Evolutionary conservation across 805 yeast genomes (phyloP), one percentile per base, ranked within the genome.

Genomic region (Wickerhamomyces chaumierensis): DNA sequence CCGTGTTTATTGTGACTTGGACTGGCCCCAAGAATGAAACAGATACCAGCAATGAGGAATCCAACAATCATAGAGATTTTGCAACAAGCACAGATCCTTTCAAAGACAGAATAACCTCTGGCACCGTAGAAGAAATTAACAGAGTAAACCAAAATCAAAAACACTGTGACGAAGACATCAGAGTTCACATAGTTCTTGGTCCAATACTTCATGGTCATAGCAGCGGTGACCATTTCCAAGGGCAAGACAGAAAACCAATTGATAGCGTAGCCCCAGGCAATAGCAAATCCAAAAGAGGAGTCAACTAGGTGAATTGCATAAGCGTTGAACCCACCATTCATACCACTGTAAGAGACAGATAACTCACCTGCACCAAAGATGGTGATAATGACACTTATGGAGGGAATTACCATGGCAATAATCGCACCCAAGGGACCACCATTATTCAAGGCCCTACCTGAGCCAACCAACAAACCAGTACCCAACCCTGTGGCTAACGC

Each of bases 401-500:
- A 8, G n/a, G 29, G 14, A 13, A 25, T 13, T 8, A 25, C n/a
- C 29, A 25, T 25, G 12, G 29, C 29, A 13, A 25, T 65, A 11
- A 77, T 62, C 29, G 69, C 49, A 34, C 63, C 68, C 27, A 61
- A 69, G 15, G 75, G 74, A 36, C 75, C 75, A 42, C 69, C 71
- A 20, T 54, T 45, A 19, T 54, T 51, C 32, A 71, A 48, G 4
- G 72, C 66, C 44, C 66, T 56, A 46, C 77, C 81, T 36, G 70
- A 62, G 48, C 80, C 81, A 37, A 75, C 75, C 45, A 71, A 60
- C 37, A 78, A 61, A 49, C 84, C 85, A 5, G 92, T 79, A 52
- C 95, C 95, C 31, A 48, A 33, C 37, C 90, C 80, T 39, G 92
- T 87, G 41, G 92, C 92, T 39, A 85, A 66, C 31, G 94, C 86